Evolutionary conservation across 139 green algal species (phyloP), one percentile per base, ranked within the genome.

Genomic region (Chlamydomonas sp.): DNA sequence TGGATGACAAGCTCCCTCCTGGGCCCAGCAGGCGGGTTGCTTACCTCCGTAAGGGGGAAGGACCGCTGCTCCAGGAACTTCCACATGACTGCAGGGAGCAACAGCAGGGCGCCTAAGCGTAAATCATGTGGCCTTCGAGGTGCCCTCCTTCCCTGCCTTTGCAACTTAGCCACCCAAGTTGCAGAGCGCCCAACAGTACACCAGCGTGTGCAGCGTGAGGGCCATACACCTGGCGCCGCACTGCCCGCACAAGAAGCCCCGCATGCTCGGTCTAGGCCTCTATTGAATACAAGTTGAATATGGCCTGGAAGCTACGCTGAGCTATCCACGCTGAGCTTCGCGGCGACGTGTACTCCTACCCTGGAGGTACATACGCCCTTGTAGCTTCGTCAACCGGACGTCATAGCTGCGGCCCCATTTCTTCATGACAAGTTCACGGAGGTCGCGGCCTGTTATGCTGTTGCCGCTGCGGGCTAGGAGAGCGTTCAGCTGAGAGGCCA

Each of bases 361-460:
- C 77, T 90, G 89, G 60, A 92, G 80, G 78, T 90, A 90, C 80
- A 92, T 90, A 2, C 63, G 57, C 8, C 85, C 73, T 7, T 83
- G 66, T 2, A 77, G 77, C 60, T 80, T 85, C 4, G 18, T 71
- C 16, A 92, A 85, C 63, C 85, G 49, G 2, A 92, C 80, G 64
- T 92, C 89, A 61, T 92, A 92, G 14, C 60, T 85, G 5, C 85
- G 81, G n/a, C 89, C 89, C 80, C 81, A 92, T 58, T 90, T 79
- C 58, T 89, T 17, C 2, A 80, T 5, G 3, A 92, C 89, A 12
- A 90, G 57, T n/a, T 86, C 57, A 0, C 89, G 58, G 5, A 92
- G 77, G 76, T 92, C 85, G 63, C 84, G 74, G 4, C 83, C 89
- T 0, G 75, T 90, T 16, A 92, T 90, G 16, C 4, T 2, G 6